Evolutionary conservation across 2,329 filamentous ascomycete genomes (phyloP), one percentile per base, ranked within the genome.

Genomic region (Cadophora gregata): DNA sequence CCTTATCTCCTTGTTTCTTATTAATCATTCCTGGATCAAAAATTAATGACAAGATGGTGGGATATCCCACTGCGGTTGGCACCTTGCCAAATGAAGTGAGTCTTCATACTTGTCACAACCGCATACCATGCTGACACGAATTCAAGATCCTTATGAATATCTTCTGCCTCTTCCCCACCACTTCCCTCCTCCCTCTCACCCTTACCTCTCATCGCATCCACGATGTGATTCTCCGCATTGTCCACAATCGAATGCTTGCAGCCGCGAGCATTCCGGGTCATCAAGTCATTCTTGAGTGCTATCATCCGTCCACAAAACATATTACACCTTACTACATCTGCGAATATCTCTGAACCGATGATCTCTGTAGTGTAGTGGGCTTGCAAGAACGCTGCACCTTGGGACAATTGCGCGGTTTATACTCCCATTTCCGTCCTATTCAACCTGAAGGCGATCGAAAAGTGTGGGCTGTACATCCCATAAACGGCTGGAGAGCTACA

Each of bases 221-320:
- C 76, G 85, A 82, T 51, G 75, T 91, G 45, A 83, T 90, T 64
- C 79, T 88, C 7, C 85, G 87, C 21, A 84, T 92, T 48, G 78
- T 93, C 12, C 86, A 91, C 70, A 83, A 84, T 59, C 88, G 90
- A 47, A 81, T 93, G 2, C 78, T 88, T 53, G 77, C 83, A 21
- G 86, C 88, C 29, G 83, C 87, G 5, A 79, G 84, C 2, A 78
- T 90, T 6, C 31, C 60, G 53, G 84, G 87, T 53, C 86, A 92
- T 74, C 85, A 88, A 63, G 79, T 95, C 45, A 86, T 93, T 38
- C 85, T 96, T 51, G 91, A 95, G 79, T 92, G 90, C 77, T 93
- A 91, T 74, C 91, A 90, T 69, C 92, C 92, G 0, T 86, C 83
- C 69, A 87, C 85, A 29, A 89, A 88, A 77, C 81, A 90, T 59